These are phyloP conservation scores for Phytophthora multivora DNA, from an alignment of 352 stramenopile genomes.

Conservation along the genomic window DNA sequence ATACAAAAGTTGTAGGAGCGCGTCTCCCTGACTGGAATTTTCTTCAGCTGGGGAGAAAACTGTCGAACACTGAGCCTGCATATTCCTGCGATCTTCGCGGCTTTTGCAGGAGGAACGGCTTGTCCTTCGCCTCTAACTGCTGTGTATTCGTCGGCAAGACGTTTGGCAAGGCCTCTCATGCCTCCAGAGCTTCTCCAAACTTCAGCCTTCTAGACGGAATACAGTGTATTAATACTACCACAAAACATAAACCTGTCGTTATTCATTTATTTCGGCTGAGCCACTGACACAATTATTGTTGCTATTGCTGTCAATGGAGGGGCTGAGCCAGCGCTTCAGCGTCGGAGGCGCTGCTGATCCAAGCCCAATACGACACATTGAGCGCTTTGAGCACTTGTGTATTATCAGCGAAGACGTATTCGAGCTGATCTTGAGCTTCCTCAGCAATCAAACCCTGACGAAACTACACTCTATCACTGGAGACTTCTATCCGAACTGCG, in stretches of 20 bases:
- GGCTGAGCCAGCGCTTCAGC: neutral
- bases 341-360: neutral
- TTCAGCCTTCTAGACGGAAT: no score
- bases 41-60: no score
- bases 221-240: no score
- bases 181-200: no score
- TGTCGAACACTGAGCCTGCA: no score
- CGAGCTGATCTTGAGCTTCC: constrained; percentile 19
- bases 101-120: constrained; percentile 3
- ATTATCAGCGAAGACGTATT: constrained; percentile 18
- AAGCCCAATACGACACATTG: neutral
- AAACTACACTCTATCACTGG: constrained; percentile 9
- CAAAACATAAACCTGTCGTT: no score
- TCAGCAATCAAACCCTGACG: constrained; percentile 17
- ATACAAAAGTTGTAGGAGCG: constrained; percentile 23
- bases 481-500: constrained; percentile 5
- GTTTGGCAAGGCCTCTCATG: no score
- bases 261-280: no score
- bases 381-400: constrained; percentile 5
- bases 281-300: neutral
- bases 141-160: neutral
- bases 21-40: constrained; percentile 4
- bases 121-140: neutral
- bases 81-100: neutral
- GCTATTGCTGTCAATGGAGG: neutral